A percentile compares a stretch with the other conserved stretches of the same genome.
Conservation (phyloP, 177 flowering plant species). For the Tripterygium wilfordii region DNA sequence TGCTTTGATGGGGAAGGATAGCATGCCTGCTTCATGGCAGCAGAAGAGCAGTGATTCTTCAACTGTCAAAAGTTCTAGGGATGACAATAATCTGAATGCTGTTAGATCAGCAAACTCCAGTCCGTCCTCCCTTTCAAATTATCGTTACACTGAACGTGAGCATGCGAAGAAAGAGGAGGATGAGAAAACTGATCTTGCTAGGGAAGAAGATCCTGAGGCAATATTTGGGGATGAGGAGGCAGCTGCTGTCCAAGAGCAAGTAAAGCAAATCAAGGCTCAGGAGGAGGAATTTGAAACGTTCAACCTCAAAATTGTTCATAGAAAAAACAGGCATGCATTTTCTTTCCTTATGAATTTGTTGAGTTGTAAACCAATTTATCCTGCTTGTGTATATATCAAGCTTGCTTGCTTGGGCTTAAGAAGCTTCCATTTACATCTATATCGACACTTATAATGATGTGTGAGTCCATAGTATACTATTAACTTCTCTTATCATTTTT, state of each 20-base stretch:
- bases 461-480: too few relatives aligned
- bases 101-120: conserved; percentile 56
- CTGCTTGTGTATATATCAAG: too few relatives aligned
- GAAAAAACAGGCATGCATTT: conserved; percentile 96
- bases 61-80: conserved; percentile 60
- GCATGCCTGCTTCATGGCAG: conserved; percentile 69
- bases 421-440: too few relatives aligned
- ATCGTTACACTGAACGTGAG: conserved; percentile 48
- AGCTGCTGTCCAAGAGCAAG: conserved; percentile 97
- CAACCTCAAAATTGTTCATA: conserved; percentile 85
- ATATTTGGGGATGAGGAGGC: conserved; percentile 93
- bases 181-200: conserved; percentile 34
- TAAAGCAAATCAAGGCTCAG: conserved; percentile 88
- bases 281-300: conserved; percentile 99
- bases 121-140: conserved; percentile 59
- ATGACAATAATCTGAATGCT: conserved; percentile 48
- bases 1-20: conserved; percentile 41
- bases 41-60: conserved; percentile 75
- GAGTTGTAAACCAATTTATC: neutral
- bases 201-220: conserved; percentile 69
- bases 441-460: too few relatives aligned
- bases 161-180: conserved; percentile 44
- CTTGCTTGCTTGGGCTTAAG: too few relatives aligned
- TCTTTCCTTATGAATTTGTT: conserved; percentile 1
- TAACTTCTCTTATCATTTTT: too few relatives aligned